Conservation (phyloP, 305 asterid genomes). For the Solanum hybrid region DNA sequence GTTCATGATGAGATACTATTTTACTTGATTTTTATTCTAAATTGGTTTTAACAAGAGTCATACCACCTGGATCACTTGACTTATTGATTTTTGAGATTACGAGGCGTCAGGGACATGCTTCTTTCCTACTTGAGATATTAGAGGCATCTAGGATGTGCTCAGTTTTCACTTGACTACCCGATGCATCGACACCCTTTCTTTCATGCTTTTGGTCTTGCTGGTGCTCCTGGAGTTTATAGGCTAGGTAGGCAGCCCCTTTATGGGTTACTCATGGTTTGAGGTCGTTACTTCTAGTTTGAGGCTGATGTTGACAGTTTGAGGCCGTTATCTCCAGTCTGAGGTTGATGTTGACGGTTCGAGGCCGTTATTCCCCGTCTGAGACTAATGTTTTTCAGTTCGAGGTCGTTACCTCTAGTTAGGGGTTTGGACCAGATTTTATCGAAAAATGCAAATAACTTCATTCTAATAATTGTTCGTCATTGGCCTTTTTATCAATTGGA, state of each 20-base stretch:
- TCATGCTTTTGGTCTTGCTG: background rate
- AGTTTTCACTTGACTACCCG: background rate
- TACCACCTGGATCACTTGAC: background rate
- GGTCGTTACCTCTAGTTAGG: background rate
- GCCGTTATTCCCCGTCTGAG: background rate
- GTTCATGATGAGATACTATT: background rate
- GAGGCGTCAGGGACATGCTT: background rate
- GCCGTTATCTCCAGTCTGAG: background rate
- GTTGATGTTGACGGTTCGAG: background rate
- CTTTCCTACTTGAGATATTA: background rate
- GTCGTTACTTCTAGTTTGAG: background rate
- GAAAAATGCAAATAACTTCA: background rate
- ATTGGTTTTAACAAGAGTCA: background rate
- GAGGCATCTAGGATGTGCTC: background rate
- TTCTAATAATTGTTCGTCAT: background rate
- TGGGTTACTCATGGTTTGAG: background rate
- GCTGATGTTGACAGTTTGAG: background rate
- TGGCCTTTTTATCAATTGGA: background rate
- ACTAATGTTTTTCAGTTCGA: background rate
- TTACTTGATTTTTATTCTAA: background rate
- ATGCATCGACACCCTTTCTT: background rate
- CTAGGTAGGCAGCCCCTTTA: background rate
- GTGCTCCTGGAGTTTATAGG: background rate
- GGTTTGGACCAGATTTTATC: background rate
- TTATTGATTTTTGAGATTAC: background rate